phyloP scores from a whole-genome alignment of 1,284 basidiomycete species.

The Heimioporus retisporus region DNA sequence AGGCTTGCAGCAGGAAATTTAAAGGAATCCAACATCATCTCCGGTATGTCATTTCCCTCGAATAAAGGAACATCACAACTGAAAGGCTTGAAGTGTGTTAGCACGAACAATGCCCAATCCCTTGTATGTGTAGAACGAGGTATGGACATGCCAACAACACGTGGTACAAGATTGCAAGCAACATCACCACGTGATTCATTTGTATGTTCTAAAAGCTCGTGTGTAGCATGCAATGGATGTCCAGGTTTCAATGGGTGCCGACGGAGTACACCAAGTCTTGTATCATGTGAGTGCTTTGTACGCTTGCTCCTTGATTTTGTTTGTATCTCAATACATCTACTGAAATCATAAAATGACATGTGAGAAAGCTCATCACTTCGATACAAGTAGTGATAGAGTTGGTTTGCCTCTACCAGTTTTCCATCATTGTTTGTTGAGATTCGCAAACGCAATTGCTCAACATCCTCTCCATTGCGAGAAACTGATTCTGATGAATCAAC shows the following conservation, averaged over 20 bases:
- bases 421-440: conserved; percentile 13
- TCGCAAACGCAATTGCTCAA: background rate
- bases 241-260: conserved; percentile 7
- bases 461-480: no score
- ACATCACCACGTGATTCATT: conserved; percentile 8
- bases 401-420: conserved; percentile 1
- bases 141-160: conserved; percentile 36
- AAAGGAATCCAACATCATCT: no score
- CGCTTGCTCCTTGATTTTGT: background rate
- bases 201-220: conserved; percentile 31
- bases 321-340: background rate
- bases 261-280: conserved; percentile 9
- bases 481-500: no score
- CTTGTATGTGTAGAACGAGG: conserved; percentile 18
- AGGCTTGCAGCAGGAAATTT: no score
- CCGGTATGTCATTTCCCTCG: no score
- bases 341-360: conserved; percentile 26
- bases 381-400: conserved; percentile 10
- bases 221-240: conserved; percentile 15
- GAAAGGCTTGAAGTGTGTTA: conserved; percentile 42
- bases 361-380: background rate
- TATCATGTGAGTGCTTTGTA: conserved; percentile 11
- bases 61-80: background rate
- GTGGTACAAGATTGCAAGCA: conserved; percentile 21
- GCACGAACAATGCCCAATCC: conserved; percentile 29